Conservation (phyloP, 192 early-diverging fungal genomes). For the Gigaspora rosea region DNA sequence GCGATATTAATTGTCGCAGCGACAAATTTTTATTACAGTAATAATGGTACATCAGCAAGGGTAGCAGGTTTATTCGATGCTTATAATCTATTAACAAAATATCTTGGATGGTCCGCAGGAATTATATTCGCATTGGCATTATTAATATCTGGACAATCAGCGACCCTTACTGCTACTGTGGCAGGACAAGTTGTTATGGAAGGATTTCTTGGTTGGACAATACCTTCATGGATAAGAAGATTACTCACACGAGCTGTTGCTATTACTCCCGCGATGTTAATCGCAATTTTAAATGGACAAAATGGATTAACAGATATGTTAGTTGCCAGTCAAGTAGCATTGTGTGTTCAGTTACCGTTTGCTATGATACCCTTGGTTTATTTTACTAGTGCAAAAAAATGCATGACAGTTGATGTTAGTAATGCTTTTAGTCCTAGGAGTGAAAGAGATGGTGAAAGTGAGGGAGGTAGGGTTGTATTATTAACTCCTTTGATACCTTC, state of each 20-base stretch:
- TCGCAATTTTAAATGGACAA: conserved; percentile 63
- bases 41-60: background rate
- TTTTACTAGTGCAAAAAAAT: conserved; percentile 57
- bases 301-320: conserved; percentile 63
- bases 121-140: conserved; percentile 76
- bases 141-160: conserved; percentile 73
- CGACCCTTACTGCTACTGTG: conserved; percentile 82
- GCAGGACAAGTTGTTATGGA: conserved; percentile 85
- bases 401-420: conserved; percentile 52
- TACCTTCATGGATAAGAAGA: conserved; percentile 68
- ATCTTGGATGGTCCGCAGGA: conserved; percentile 65
- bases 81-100: conserved; percentile 55
- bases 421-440: conserved; percentile 25
- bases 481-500: conserved; percentile 19
- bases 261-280: conserved; percentile 72
- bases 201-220: conserved; percentile 66
- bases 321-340: conserved; percentile 73
- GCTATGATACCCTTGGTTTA: conserved; percentile 77
- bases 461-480: background rate
- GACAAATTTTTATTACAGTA: conserved; percentile 67
- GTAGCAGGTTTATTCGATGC: conserved; percentile 68
- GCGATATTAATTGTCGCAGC: conserved; percentile 79
- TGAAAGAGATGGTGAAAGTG: conserved; percentile 24
- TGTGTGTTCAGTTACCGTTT: conserved; percentile 80
- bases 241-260: conserved; percentile 72